Evolutionary conservation across 164 flowering plant species (phyloP).

Genomic region (Macadamia integrifolia): DNA sequence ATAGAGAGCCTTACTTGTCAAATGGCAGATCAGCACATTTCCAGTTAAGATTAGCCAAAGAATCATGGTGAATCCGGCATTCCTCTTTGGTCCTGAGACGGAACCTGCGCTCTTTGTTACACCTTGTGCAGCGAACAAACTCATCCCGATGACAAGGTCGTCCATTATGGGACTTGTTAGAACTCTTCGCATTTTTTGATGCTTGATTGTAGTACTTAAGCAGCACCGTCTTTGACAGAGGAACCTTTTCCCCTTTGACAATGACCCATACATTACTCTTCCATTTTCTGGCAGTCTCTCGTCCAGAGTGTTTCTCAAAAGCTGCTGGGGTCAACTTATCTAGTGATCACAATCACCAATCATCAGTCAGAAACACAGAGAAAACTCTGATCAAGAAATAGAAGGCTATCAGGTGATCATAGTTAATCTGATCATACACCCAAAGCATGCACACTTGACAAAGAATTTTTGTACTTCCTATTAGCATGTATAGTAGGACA

Average conservation of each 20-base stretch:
- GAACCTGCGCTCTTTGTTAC: conserved; percentile 81
- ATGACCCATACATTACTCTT: conserved; percentile 85
- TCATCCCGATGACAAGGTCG: conserved; percentile 69
- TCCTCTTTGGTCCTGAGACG: conserved; percentile 76
- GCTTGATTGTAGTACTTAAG: conserved; percentile 74
- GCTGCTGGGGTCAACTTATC: conserved; percentile 83
- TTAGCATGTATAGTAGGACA: not conserved
- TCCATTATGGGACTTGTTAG: conserved; percentile 44
- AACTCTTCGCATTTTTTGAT: conserved; percentile 40
- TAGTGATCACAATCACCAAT: conserved; percentile 21
- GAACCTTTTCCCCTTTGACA: conserved; percentile 68
- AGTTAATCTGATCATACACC: not conserved
- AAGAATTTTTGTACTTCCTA: not conserved
- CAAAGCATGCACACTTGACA: no score
- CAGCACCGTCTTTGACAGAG: conserved; percentile 59
- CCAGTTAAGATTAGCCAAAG: conserved; percentile 57
- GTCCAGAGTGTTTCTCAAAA: conserved; percentile 89
- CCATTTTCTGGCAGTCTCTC: conserved; percentile 85
- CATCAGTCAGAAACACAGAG: not conserved
- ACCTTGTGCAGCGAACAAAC: conserved; percentile 56
- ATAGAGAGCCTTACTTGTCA: conserved; percentile 51
- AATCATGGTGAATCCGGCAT: conserved; percentile 76
- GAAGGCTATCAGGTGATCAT: not conserved
- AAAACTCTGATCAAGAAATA: not conserved
- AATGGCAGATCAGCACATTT: conserved; percentile 59